These are phyloP conservation scores for Colletotrichum lini DNA, from an alignment of 2,329 filamentous ascomycete species.

Conservation along the genomic window DNA sequence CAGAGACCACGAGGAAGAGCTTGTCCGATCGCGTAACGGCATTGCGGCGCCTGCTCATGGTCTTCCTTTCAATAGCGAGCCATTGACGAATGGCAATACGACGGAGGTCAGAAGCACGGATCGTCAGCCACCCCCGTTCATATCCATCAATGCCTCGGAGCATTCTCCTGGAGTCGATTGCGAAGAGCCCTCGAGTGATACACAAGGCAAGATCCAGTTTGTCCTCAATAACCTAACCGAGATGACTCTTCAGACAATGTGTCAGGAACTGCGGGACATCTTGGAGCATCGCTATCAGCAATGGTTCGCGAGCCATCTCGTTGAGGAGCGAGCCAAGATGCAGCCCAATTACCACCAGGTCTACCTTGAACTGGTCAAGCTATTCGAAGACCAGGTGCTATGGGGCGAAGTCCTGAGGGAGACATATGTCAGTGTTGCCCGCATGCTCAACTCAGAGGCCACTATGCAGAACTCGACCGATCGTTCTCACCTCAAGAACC, in stretches of 20 bases:
- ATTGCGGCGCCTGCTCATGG: slow-evolving; percentile 54
- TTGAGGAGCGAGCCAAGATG: slow-evolving; percentile 96
- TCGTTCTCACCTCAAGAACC: slow-evolving; percentile 89
- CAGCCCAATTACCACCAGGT: slow-evolving; percentile 97
- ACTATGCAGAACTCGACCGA: slow-evolving; percentile 89
- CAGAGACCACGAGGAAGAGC: slow-evolving; percentile 75
- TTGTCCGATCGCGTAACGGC: slow-evolving; percentile 69
- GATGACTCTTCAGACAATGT: slow-evolving; percentile 87
- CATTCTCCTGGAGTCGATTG: slow-evolving; percentile 74
- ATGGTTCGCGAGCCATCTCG: slow-evolving; percentile 96
- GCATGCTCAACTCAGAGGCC: slow-evolving; percentile 90
- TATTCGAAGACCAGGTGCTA: slow-evolving; percentile 83
- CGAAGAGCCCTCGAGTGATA: slow-evolving; percentile 86
- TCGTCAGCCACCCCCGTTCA: slow-evolving; percentile 79
- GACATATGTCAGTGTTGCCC: slow-evolving; percentile 88
- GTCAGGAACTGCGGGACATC: slow-evolving; percentile 83
- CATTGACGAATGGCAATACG: slow-evolving; percentile 77
- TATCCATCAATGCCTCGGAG: slow-evolving; percentile 82
- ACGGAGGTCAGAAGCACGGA: slow-evolving; percentile 75
- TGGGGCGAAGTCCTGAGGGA: slow-evolving; percentile 94
- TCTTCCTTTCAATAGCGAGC: slow-evolving; percentile 59
- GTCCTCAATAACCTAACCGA: slow-evolving; percentile 97
- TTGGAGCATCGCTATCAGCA: slow-evolving; percentile 88
- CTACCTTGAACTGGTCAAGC: slow-evolving; percentile 89
- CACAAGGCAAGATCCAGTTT: slow-evolving; percentile 95